Base-by-base conservation (phyloP, 495 filamentous ascomycete genomes). In the Daldinia caldariorum region DNA sequence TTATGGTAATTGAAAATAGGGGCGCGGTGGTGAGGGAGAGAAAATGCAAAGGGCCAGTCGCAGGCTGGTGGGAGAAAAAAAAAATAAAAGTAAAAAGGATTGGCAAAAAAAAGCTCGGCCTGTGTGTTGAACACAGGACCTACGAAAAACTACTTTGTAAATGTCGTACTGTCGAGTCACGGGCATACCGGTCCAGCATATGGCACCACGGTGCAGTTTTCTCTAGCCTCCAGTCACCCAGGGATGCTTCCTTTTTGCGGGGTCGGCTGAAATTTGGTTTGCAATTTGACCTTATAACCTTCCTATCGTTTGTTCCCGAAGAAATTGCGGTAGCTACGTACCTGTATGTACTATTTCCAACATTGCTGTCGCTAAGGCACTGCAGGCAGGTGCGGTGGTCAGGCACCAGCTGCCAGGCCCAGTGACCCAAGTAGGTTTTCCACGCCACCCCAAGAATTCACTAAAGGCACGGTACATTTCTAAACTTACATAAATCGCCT, bases 141-240 rank as follows among this genome's bases (percentile, higher is more conserved):
- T 60, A 49, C 58, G 58, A 60, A 60, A 60, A 60, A 60, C 58
- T 18, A 29, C 20, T 26, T 49, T 49, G 7, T 16, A n/a, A 9
- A 1, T 4, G 1, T 39, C 39, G 22, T 47, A 45, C 38, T 49
- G 58, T 60, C 39, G 34, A 47, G 58, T 60, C 37, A 58, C 37
- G 55, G 58, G 39, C 16, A 47, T 60, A 49, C 41, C 58, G 39
- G 39, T 60, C 26, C 58, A 49, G 38, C 58, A 60, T 60, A 60
- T 34, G 39, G 32, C 26, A 9, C 14, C 12, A 16, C 26, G 29
- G 41, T 49, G 58, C 8, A 49, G 41, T 60, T 60, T 60, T 47
- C 41, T 60, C 58, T 60, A 49, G 39, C 58, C 58, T 60, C 58
- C 20, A 34, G 58, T 60, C 58, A 60, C 58, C 58, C 39, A 60